Evolutionary conservation across 2,329 filamentous ascomycete species (phyloP).

Genomic region (Geosmithia flava): DNA sequence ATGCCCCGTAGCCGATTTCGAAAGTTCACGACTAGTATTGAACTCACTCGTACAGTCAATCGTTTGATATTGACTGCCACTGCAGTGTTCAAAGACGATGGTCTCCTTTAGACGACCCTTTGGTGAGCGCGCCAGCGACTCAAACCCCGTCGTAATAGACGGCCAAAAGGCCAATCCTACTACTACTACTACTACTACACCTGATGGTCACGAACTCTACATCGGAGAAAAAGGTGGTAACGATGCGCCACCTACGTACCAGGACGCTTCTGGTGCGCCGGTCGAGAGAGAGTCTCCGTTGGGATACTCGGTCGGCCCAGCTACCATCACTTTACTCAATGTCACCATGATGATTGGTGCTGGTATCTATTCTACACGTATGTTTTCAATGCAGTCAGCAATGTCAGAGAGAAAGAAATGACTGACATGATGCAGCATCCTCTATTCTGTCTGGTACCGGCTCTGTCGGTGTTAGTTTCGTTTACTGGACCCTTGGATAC

Average conservation of each 20-base stretch:
- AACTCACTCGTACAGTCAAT: too few species aligned
- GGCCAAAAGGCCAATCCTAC: neutral
- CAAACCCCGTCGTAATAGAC: neutral
- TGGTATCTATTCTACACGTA: constrained; percentile 48
- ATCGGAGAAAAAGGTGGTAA: constrained; percentile 27
- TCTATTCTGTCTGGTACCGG: constrained; percentile 46
- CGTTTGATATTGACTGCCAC: too few species aligned
- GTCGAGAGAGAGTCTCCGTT: constrained; percentile 46
- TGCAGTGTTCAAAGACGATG: too few species aligned
- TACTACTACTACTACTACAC: too few species aligned
- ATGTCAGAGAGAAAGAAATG: too few species aligned
- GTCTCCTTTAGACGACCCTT: too few species aligned
- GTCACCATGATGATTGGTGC: constrained; percentile 52
- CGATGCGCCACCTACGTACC: constrained; percentile 32
- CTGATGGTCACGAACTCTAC: neutral
- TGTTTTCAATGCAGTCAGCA: neutral
- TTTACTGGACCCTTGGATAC: constrained; percentile 54
- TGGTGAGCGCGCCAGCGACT: too few species aligned
- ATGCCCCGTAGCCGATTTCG: too few species aligned
- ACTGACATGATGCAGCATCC: constrained; percentile 17
- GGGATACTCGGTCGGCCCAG: constrained; percentile 42
- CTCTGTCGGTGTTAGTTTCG: constrained; percentile 47
- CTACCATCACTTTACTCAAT: constrained; percentile 48
- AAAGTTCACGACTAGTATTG: too few species aligned
- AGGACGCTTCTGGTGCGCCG: constrained; percentile 49